Base-by-base conservation (phyloP, 164 flowering plant species). In the Liquidambar formosana region DNA sequence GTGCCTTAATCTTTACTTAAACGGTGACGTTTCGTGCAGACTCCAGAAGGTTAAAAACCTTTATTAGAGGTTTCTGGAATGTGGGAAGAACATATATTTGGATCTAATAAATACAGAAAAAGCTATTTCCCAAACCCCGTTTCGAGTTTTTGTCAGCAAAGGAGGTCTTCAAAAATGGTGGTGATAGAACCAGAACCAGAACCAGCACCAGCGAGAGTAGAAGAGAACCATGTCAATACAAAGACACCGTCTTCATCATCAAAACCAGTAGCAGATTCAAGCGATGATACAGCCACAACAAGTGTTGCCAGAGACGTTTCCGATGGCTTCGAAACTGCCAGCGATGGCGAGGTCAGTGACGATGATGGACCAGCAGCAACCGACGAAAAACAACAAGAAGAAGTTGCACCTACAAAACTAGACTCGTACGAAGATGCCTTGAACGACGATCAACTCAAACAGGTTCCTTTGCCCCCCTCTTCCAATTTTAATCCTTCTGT, bases 281-380 rank as follows among this genome's bases (percentile, higher is more conserved):
- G n/a, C n/a, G 57, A 33, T 15, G 67, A 47, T 15, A 9, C 45
- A 33, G n/a, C 38, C 13, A 18, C 57, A 56, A 23, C n/a, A 1
- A 18, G 54, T 51, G 54, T 18, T 51, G 44, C 10, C 60, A 44
- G 45, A 0, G 63, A 61, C 57, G 70, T 63, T 10, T 71, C 83
- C 18, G 92, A 89, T 51, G 94, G 89, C 5, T 88, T 76, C 69
- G 89, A 88, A 68, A 86, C 92, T 1, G 92, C 90, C 57, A 86
- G 91, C 70, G 91, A 89, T n/a, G 71, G 79, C 22, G 89, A 75
- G 8, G 66, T 76, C 26, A 65, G 74, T 64, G 79, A 76, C 28
- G 75, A 64, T 2, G 89, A 75, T 10, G 75, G 63, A 8, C 71
- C 53, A 12, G 46, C 58, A 8, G 73, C 53, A 12, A 45, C 58